These are phyloP conservation scores for Liriodendron chinense DNA, from an alignment of 164 flowering plant species.

Conservation along the genomic window DNA sequence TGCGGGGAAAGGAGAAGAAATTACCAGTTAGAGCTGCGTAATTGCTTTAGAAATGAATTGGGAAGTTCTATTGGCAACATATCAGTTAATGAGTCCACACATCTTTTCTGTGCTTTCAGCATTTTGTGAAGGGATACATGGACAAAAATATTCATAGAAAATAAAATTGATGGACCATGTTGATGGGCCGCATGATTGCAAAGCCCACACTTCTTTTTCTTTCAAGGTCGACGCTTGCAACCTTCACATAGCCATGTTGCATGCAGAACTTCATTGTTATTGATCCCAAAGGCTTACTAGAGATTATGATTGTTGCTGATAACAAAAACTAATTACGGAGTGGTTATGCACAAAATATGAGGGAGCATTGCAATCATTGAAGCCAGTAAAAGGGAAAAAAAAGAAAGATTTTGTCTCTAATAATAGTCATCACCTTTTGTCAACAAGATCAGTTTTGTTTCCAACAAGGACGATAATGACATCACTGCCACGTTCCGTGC, in stretches of 20 bases:
- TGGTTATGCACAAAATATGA: not conserved
- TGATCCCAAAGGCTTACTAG: not conserved
- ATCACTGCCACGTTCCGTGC: constrained; percentile 82
- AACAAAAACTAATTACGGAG: not conserved
- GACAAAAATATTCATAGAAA: not conserved
- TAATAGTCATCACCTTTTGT: constrained; percentile 53
- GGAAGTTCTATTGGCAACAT: not conserved
- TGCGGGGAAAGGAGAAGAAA: too few relatives aligned
- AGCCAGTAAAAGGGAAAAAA: not conserved
- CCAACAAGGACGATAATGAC: constrained; percentile 90
- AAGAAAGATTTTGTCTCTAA: not conserved
- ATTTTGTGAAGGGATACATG: not conserved
- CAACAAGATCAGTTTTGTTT: constrained; percentile 91
- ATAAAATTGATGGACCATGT: not conserved
- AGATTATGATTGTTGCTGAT: not conserved
- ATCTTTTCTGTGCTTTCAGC: not conserved
- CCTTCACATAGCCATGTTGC: not conserved
- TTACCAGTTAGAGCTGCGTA: not conserved
- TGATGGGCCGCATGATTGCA: not conserved
- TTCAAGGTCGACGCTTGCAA: not conserved
- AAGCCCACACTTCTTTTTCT: not conserved
- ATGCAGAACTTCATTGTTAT: not conserved
- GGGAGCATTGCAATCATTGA: not conserved
- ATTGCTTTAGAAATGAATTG: not conserved
- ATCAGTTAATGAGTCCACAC: not conserved